A percentile compares a stretch with the other conserved stretches of the same genome.
Evolutionary conservation across 1,139 yeast species (phyloP).

Genomic region (Scheffersomyces quercinus): DNA sequence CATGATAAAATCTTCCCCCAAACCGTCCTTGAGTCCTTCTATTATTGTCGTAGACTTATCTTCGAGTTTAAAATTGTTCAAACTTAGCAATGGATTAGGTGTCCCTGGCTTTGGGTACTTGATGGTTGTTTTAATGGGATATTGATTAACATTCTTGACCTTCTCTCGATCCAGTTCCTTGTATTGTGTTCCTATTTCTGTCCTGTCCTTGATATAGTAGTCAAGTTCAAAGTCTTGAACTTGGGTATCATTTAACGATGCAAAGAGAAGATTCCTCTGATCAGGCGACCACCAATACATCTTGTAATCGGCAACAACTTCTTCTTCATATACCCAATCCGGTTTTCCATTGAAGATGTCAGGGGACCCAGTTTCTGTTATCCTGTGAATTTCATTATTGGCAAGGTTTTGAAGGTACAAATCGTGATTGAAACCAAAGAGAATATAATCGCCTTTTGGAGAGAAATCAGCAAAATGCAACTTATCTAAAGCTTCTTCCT

Average conservation of each 20-base stretch:
- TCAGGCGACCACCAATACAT: constrained; percentile 90
- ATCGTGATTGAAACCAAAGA: constrained; percentile 68
- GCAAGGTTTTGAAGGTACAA: constrained; percentile 50
- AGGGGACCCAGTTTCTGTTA: constrained; percentile 70
- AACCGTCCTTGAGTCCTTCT: constrained; percentile 11
- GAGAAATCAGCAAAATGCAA: constrained; percentile 70
- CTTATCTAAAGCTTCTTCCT: constrained; percentile 16
- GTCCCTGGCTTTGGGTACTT: constrained; percentile 93
- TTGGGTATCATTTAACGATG: constrained; percentile 67
- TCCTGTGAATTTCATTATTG: constrained; percentile 26
- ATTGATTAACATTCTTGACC: constrained; percentile 40
- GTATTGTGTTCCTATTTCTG: constrained; percentile 30
- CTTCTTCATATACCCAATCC: constrained; percentile 98
- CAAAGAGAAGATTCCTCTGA: constrained; percentile 62
- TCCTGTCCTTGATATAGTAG: constrained; percentile 48
- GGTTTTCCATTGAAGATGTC: constrained; percentile 82
- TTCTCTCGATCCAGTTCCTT: constrained; percentile 16
- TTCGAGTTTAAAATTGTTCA: constrained; percentile 47
- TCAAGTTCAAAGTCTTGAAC: constrained; percentile 70
- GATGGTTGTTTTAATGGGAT: constrained; percentile 52
- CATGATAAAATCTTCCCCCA: constrained; percentile 55
- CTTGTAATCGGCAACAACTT: constrained; percentile 62
- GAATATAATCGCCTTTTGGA: constrained; percentile 64
- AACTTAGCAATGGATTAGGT: constrained; percentile 59
- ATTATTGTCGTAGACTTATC: constrained; percentile 19